Evolutionary conservation across 1,284 basidiomycete genomes (phyloP).

Genomic region (Melanopsichium pennsylvanicum): DNA sequence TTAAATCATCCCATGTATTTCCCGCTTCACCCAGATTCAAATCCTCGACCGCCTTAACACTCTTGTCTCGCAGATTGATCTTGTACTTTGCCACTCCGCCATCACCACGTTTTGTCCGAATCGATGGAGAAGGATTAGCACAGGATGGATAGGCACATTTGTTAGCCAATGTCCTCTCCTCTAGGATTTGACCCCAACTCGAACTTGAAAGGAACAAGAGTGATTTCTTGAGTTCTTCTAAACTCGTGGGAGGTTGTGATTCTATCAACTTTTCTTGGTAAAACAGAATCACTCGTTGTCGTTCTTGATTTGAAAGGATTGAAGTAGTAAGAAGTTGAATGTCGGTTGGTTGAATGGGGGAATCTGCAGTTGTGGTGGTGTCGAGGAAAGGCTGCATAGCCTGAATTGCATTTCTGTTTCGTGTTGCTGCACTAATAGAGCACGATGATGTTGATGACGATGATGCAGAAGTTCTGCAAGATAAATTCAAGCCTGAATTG

Average conservation of each 20-base stretch:
- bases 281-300: conserved; percentile 21
- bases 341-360: conserved; percentile 41
- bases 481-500: no score
- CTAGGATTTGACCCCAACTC: conserved; percentile 36
- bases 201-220: conserved; percentile 18
- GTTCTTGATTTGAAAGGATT: conserved; percentile 36
- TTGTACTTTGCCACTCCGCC: conserved; percentile 5
- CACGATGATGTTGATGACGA: background rate
- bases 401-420: conserved; percentile 14
- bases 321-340: conserved; percentile 43
- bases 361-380: conserved; percentile 14
- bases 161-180: conserved; percentile 24
- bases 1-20: conserved; percentile 27
- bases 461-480: no score
- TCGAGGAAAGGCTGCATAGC: conserved; percentile 33
- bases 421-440: no score
- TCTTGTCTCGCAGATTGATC: conserved; percentile 19
- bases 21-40: conserved; percentile 23
- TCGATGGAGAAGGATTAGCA: conserved; percentile 10
- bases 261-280: conserved; percentile 35
- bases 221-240: conserved; percentile 10
- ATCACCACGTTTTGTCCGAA: background rate
- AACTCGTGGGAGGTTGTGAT: background rate
- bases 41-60: conserved; percentile 14
- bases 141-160: conserved; percentile 34